Percentiles rank a stretch among this genome's conserved stretches.
Conservation (phyloP, 306 rosid species). For the Sphenostylis stenocarpa region DNA sequence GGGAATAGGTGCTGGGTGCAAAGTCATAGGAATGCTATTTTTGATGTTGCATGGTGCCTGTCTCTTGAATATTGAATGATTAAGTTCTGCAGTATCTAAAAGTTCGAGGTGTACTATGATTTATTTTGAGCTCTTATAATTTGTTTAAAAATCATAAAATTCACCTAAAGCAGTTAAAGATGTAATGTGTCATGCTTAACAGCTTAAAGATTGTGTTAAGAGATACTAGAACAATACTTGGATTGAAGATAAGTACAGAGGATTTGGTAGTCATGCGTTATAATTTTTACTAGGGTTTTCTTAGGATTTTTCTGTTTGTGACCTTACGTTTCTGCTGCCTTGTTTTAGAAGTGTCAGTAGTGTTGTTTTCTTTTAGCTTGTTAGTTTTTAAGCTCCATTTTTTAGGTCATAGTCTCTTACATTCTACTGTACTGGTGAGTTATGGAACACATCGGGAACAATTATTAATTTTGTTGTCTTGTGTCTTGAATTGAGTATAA, state of each 20-base stretch:
- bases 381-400: neutral
- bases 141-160: neutral
- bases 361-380: neutral
- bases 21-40: constrained; percentile 10
- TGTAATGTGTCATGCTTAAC: neutral
- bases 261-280: neutral
- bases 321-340: neutral
- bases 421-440: neutral
- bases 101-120: constrained; percentile 6
- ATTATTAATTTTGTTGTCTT: constrained; percentile 7
- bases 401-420: neutral
- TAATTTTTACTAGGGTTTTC: neutral
- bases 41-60: constrained; percentile 20
- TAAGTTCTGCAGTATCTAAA: neutral
- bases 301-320: neutral
- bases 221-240: neutral
- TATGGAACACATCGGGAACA: neutral
- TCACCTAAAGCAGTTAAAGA: neutral
- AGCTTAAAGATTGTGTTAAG: neutral
- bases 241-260: neutral
- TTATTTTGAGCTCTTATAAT: constrained; percentile 20
- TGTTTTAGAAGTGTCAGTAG: neutral
- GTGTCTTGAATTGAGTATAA: neutral
- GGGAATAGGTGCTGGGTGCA: constrained; percentile 19
- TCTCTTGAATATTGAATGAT: constrained; percentile 23